Evolutionary conservation across 106 monocot genomes (phyloP).

Genomic region (Xerophyta viscosa): DNA sequence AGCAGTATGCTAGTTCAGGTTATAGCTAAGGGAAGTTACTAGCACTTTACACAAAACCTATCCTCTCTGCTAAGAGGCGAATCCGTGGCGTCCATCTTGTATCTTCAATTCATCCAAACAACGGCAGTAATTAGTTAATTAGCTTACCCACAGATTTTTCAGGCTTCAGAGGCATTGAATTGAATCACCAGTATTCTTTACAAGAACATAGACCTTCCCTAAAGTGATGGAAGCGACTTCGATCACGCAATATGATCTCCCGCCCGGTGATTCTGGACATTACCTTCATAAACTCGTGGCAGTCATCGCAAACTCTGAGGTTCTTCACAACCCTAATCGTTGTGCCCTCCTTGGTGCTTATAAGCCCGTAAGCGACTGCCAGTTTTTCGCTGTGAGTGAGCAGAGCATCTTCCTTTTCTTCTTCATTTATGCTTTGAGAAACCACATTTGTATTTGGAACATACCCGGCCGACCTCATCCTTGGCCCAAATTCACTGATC

Average conservation of each 20-base stretch:
- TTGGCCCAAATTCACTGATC: constrained; percentile 11
- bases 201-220: constrained; percentile 22
- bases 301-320: constrained; percentile 27
- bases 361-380: constrained; percentile 33
- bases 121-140: too few species aligned
- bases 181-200: constrained; percentile 26
- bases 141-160: background rate
- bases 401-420: constrained; percentile 30
- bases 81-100: too few species aligned
- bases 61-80: too few species aligned
- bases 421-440: constrained; percentile 28
- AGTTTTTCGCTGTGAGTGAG: constrained; percentile 40
- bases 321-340: constrained; percentile 36
- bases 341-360: constrained; percentile 21
- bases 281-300: constrained; percentile 29
- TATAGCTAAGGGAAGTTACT: too few species aligned
- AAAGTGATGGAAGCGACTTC: constrained; percentile 37
- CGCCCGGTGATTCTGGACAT: constrained; percentile 14
- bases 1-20: too few species aligned
- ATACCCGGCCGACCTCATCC: constrained; percentile 29
- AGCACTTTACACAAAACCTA: too few species aligned
- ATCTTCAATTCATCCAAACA: too few species aligned
- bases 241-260: constrained; percentile 30
- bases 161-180: background rate
- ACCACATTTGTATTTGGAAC: constrained; percentile 24